phyloP scores from a whole-genome alignment of 2,329 filamentous ascomycete genomes.

The Diaporthe sp. region DNA sequence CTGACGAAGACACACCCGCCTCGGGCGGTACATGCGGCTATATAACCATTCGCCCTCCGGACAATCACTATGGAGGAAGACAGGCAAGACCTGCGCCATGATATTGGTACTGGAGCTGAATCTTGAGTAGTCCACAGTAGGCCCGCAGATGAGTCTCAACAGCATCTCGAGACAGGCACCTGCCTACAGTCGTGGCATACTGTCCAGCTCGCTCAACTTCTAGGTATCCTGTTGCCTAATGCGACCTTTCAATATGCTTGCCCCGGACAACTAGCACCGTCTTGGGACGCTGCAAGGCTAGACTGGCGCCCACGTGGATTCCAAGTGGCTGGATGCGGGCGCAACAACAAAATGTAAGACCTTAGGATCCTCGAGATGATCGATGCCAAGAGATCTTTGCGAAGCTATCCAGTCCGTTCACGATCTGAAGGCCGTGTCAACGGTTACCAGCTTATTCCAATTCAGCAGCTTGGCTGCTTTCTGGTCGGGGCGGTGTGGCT shows the following conservation, averaged over 20 bases:
- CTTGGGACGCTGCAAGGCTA: constrained; percentile 11
- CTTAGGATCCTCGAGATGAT: constrained; percentile 1
- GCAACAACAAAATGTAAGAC: constrained; percentile 10
- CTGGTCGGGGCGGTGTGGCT: neutral
- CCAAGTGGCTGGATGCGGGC: constrained; percentile 11
- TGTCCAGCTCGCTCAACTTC: neutral
- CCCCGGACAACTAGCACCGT: neutral
- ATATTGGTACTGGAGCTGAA: neutral
- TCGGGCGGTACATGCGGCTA: neutral
- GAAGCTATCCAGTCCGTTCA: constrained; percentile 47
- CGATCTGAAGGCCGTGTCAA: constrained; percentile 37
- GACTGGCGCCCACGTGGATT: constrained; percentile 18
- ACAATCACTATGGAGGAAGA: neutral
- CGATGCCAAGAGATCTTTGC: constrained; percentile 11
- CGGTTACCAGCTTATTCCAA: neutral
- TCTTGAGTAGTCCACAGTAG: neutral
- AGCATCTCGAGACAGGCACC: neutral
- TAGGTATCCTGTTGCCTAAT: constrained; percentile 21
- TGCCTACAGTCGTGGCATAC: neutral
- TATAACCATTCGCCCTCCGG: neutral
- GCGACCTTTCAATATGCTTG: constrained; percentile 23
- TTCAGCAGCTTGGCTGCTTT: constrained; percentile 4
- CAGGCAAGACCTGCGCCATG: neutral
- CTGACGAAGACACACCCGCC: neutral
- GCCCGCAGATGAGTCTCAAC: neutral